These are phyloP conservation scores for Penicillium parvum DNA, from an alignment of 495 filamentous ascomycete genomes.

Conservation along the genomic window DNA sequence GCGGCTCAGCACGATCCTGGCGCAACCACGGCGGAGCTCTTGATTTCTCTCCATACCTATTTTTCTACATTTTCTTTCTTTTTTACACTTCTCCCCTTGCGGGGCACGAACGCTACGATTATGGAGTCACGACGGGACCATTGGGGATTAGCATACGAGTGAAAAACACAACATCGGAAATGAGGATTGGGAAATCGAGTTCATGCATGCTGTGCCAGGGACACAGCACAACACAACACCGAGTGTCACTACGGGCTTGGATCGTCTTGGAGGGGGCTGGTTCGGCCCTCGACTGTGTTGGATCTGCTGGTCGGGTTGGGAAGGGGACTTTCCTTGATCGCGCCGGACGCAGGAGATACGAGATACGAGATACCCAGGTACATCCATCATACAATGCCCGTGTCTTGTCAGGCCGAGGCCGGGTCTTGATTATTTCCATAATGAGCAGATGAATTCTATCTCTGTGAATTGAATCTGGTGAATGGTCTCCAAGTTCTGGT, in stretches of 20 bases:
- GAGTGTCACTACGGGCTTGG: too few relatives aligned
- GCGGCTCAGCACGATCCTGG: conserved; percentile 36
- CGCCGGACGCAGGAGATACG: conserved; percentile 3
- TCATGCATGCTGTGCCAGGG: too few relatives aligned
- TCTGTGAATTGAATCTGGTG: too few relatives aligned
- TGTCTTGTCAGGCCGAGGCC: neutral
- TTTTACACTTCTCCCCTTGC: neutral
- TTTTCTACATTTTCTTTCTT: neutral
- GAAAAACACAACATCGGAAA: too few relatives aligned
- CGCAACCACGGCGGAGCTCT: conserved; percentile 25
- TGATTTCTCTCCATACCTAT: neutral
- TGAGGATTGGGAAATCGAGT: too few relatives aligned
- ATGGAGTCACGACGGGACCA: conserved; percentile 9
- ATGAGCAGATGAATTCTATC: too few relatives aligned
- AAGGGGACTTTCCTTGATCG: conserved; percentile 4
- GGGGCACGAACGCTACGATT: conserved; percentile 14
- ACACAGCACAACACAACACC: too few relatives aligned
- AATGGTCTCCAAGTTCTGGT: too few relatives aligned
- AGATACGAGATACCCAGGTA: too few relatives aligned
- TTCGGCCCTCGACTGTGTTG: neutral
- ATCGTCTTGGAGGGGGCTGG: neutral
- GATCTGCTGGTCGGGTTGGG: conserved; percentile 10
- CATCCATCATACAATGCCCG: too few relatives aligned
- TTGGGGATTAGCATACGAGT: neutral
- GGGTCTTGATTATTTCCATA: neutral